Base-by-base conservation (phyloP, 2,329 filamentous ascomycete species). In the Fusarium graminum region DNA sequence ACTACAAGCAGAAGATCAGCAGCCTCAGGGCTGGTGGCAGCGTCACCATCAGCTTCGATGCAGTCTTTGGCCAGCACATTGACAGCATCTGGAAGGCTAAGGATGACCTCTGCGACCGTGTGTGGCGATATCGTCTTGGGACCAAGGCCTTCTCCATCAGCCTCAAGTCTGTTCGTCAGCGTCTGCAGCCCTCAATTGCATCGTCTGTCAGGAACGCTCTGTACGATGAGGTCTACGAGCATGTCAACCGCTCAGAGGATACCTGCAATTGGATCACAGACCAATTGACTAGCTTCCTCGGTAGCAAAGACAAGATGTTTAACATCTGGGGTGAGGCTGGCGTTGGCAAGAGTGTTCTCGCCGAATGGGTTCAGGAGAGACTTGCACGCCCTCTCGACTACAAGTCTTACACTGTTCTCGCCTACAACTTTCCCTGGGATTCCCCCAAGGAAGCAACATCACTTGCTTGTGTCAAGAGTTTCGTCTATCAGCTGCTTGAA, bases 191-290 rank as follows among this genome's bases (percentile, higher is more conserved):
- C 3, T 70, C 70, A 2, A 62, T 69, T 13, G 74, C 63, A 28
- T 72, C 73, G 3, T 70, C 72, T 1, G 70, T 80, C 7, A 59
- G 69, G 42, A 71, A 59, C 41, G 61, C 59, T 5, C 30, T 73
- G 1, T 80, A 80, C 19, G 75, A 76, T 8, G 75, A 79, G 42
- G 73, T 80, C 6, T 67, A 74, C 4, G 77, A 80, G 41, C 77
- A 76, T 45, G 73, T 77, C 16, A 73, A 77, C 34, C 75, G 78
- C 0, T 74, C 77, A 1, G 78, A 80, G 28, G 78, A 78, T 42
- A 80, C 78, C 1, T 80, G 79, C 57, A 72, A 76, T 36, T 81
- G 79, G 79, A 69, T 80, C 43, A 75, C 77, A 58, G 69, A 68
- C 3, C 71, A 74, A 28, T 67, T 81, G 4, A 62, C 72, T 2